Conservation (phyloP, 148 eudicot genomes). For the Polygonum aviculare region DNA sequence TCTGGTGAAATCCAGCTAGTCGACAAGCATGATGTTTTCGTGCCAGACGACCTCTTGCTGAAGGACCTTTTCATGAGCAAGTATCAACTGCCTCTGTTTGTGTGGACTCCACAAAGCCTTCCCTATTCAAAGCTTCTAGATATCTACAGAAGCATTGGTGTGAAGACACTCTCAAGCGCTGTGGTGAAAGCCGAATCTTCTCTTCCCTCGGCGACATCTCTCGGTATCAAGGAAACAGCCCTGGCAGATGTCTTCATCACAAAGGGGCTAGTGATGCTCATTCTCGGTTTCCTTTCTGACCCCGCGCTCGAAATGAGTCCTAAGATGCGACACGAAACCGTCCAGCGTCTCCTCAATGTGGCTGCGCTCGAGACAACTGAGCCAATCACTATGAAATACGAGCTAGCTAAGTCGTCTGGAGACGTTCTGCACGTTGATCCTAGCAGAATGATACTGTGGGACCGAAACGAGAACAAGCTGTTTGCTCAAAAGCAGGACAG, state of each 20-base stretch:
- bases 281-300: conserved; percentile 47
- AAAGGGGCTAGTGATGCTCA: conserved; percentile 39
- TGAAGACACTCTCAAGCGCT: conserved; percentile 36
- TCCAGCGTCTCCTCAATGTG: conserved; percentile 27
- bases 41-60: conserved; percentile 53
- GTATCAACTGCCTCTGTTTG: conserved; percentile 30
- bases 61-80: conserved; percentile 36
- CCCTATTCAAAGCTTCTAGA: conserved; percentile 31
- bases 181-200: conserved; percentile 18
- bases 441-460: conserved; percentile 50
- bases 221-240: conserved; percentile 14
- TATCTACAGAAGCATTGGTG: conserved; percentile 45
- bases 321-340: conserved; percentile 31
- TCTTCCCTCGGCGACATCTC: conserved; percentile 13
- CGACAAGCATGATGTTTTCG: conserved; percentile 37
- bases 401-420: conserved; percentile 32
- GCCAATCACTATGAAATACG: conserved; percentile 27
- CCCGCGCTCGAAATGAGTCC: conserved; percentile 27
- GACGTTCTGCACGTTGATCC: conserved; percentile 23
- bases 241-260: conserved; percentile 21
- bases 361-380: conserved; percentile 29
- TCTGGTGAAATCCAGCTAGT: conserved; percentile 25
- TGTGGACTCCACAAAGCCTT: conserved; percentile 49
- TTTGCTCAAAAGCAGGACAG: conserved; percentile 34
- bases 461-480: conserved; percentile 24